phyloP scores from a whole-genome alignment of 2,329 filamentous ascomycete genomes.

The Pezicula rhizophila region DNA sequence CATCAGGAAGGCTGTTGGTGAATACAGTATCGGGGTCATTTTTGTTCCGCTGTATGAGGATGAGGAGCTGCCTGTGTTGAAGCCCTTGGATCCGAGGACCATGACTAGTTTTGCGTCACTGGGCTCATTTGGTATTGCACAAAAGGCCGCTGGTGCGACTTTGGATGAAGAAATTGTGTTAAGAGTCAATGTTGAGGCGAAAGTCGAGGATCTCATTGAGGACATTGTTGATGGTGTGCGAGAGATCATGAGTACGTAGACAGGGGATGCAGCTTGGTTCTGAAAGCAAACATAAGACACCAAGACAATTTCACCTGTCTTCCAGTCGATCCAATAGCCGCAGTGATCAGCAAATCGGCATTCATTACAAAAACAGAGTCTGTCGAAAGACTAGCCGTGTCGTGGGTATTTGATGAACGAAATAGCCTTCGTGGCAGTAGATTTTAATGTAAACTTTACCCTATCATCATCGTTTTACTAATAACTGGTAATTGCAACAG shows the following conservation, averaged over 20 bases:
- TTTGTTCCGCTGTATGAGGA: conserved; percentile 26
- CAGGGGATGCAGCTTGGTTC: too few relatives aligned
- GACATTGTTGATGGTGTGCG: conserved; percentile 17
- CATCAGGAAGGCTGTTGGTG: conserved; percentile 21
- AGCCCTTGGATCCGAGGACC: conserved; percentile 22
- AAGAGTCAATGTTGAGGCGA: conserved; percentile 12
- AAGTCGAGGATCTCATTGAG: conserved; percentile 17
- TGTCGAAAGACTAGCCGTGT: too few relatives aligned
- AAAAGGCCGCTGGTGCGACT: not conserved
- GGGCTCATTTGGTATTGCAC: not conserved
- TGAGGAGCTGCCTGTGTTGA: conserved; percentile 20
- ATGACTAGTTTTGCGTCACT: conserved; percentile 20
- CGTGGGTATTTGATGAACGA: too few relatives aligned
- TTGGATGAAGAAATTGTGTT: conserved; percentile 21
- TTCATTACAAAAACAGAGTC: too few relatives aligned
- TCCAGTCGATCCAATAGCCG: too few relatives aligned
- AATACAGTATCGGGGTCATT: conserved; percentile 26
- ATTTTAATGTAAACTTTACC: too few relatives aligned
- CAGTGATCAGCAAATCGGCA: too few relatives aligned
- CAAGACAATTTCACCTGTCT: too few relatives aligned
- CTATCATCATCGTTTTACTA: too few relatives aligned
- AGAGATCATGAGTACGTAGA: conserved; percentile 10
- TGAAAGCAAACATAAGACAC: too few relatives aligned
- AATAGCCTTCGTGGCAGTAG: too few relatives aligned
- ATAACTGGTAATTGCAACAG: too few relatives aligned